Percentiles rank a stretch among this genome's conserved stretches.
Evolutionary conservation across 257 asterid genomes (phyloP).

Genomic region (Nicotiana undulata): DNA sequence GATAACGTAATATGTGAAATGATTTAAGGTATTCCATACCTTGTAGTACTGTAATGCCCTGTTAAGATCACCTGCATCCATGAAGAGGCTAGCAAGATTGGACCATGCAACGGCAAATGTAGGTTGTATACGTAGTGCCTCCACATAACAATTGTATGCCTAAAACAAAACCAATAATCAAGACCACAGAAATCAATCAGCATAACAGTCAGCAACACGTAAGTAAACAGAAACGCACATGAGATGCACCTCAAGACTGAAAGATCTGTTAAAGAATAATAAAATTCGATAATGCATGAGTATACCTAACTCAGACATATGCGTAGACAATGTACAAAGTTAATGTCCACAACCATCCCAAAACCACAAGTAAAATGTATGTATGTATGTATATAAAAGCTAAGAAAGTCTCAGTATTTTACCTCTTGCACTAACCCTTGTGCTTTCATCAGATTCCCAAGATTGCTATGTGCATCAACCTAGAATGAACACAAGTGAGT

Average conservation of each 20-base stretch:
- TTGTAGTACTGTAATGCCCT: constrained; percentile 96
- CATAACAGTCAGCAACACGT: background rate
- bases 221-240: background rate
- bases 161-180: constrained; percentile 15
- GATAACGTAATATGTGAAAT: background rate
- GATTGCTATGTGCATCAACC: constrained; percentile 99
- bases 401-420: background rate
- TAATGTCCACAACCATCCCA: background rate
- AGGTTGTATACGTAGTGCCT: constrained; percentile 91
- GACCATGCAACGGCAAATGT: constrained; percentile 99
- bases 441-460: constrained; percentile 98
- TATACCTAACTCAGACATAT: background rate
- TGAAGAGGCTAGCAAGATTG: constrained; percentile 95
- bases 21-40: constrained; percentile 29
- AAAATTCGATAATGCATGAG: background rate
- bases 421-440: constrained; percentile 96
- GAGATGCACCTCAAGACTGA: constrained; percentile 1
- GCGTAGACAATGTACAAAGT: background rate
- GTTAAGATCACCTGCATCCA: constrained; percentile 93
- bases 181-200: background rate
- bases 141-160: constrained; percentile 93
- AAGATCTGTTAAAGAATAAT: background rate
- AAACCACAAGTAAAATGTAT: background rate
- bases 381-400: background rate
- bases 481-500: constrained; percentile 17